Base-by-base conservation (phyloP, 2,329 filamentous ascomycete genomes). In the Penicillium sp. region DNA sequence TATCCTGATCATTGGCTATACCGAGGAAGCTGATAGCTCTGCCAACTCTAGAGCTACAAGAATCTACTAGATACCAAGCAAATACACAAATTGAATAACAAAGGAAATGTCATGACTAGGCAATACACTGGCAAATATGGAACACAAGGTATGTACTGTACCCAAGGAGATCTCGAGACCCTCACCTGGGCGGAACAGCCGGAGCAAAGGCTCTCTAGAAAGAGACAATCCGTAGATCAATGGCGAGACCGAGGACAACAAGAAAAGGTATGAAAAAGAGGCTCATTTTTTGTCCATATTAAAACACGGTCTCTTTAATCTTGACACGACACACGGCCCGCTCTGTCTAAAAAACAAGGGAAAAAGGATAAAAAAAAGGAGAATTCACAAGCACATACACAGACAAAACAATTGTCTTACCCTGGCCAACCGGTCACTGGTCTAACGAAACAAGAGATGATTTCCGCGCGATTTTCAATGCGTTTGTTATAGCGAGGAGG, bases 281-380 rank as follows among this genome's bases (percentile, higher is more conserved):
- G 60, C 58, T 66, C 59, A 64, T 62, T 68, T 68, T 42, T 66
- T 67, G 64, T 70, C 67, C 68, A 70, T 69, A 70, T 68, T 70
- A 68, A 68, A 71, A 69, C 67, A 70, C 58, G 60, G 63, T 65
- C 65, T 67, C 64, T 68, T 42, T 67, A 65, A 66, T 69, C 66
- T 66, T 68, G 63, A 68, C 67, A 68, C 65, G 62, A 61, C 60
- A 64, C 59, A 68, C 51, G 64, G 61, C 59, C 39, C 59, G 62
- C 61, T 66, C 62, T 65, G 63, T 70, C 67, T 69, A 69, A 65
- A 61, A 60, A 52, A 61, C 51, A 44, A 49, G 51, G 26, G 44
- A 49, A 53, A 61, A 55, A 56, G 26, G 44, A 49, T 53, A 61
- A 55, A 56, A 32, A 51, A 50, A 61, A 43, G 41, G 39, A 34